Base-by-base conservation (phyloP, 768 basidiomycete species). In the Tylopilus plumbeoviolaceoides region DNA sequence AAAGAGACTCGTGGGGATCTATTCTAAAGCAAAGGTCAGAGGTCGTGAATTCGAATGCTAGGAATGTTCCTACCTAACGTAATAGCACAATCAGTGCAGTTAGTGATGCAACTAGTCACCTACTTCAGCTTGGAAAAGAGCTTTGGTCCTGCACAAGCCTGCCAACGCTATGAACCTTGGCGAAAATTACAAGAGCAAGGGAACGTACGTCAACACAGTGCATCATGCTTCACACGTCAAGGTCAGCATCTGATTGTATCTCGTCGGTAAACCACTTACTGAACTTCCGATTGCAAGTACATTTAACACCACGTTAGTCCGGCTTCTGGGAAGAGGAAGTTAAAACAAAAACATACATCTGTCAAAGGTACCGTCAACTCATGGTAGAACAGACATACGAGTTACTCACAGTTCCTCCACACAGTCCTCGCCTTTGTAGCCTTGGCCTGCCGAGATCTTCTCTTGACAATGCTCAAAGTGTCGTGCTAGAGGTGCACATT, bases 401-500 rank as follows among this genome's bases (percentile, higher is more conserved):
- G 33, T 44, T n/a, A 80, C 86, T 69, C 61, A 89, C 88, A 92
- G 69, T 78, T 92, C 91, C 73, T 93, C 90, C 35, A 94, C 87
- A 65, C 92, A 95, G 67, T 95, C 92, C 76, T 95, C 94, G 57
- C 84, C 84, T 68, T 90, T 85, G 81, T 80, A 91, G 36, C 91
- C 93, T 63, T 93, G 66, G 25, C 93, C 94, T 28, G 75, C 77
- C 54, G 82, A 72, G 44, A 97, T 85, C 73, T 91, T 94, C 71
- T 94, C 89, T 67, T 89, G 81, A 71, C 94, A 95, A 65, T 94
- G 89, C 54, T 87, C 80, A 70, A 95, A 95, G 74, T 95, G 94
- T 64, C 87, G 82, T 36, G 85, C 75, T 51, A 85, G 68, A 35
- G 82, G 71, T 36, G 79, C 80, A 59, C 93, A 95, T 58, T 85